Conservation (phyloP, 169 alveolate species). For the Plasmodium blacklocki region DNA sequence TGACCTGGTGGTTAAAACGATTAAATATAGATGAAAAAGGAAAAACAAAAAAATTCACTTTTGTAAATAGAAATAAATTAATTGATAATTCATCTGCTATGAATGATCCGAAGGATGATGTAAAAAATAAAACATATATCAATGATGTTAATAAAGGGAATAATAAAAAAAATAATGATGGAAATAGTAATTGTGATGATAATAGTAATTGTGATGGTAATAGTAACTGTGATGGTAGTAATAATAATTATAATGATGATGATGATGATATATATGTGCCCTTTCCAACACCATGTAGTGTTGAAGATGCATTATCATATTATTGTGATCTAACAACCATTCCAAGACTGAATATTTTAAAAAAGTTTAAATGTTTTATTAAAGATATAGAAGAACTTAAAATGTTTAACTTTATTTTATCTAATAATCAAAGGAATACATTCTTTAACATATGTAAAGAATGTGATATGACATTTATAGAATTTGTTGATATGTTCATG, state of each 20-base stretch:
- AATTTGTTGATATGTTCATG: slow-evolving; percentile 86
- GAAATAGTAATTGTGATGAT: neutral
- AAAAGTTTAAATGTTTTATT: slow-evolving; percentile 82
- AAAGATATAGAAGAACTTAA: slow-evolving; percentile 79
- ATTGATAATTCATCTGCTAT: slow-evolving; percentile 58
- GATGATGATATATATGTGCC: slow-evolving; percentile 31
- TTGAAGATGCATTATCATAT: slow-evolving; percentile 82
- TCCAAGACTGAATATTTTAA: slow-evolving; percentile 80
- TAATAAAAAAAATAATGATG: neutral
- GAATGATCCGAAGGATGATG: slow-evolving; percentile 48
- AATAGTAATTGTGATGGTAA: neutral
- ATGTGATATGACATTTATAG: slow-evolving; percentile 77
- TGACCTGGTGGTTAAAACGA: slow-evolving; percentile 74
- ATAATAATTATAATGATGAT: neutral
- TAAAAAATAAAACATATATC: neutral
- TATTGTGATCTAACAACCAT: slow-evolving; percentile 85
- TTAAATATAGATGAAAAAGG: slow-evolving; percentile 62
- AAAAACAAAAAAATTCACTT: slow-evolving; percentile 79
- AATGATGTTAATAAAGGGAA: neutral
- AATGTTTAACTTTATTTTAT: slow-evolving; percentile 64
- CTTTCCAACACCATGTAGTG: slow-evolving; percentile 80
- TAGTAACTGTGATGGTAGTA: neutral
- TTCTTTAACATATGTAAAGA: slow-evolving; percentile 80
- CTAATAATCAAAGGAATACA: slow-evolving; percentile 50
- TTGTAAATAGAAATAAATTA: slow-evolving; percentile 77